Conservation (phyloP, 2,329 filamentous ascomycete species). For the Cladosporium sp. region DNA sequence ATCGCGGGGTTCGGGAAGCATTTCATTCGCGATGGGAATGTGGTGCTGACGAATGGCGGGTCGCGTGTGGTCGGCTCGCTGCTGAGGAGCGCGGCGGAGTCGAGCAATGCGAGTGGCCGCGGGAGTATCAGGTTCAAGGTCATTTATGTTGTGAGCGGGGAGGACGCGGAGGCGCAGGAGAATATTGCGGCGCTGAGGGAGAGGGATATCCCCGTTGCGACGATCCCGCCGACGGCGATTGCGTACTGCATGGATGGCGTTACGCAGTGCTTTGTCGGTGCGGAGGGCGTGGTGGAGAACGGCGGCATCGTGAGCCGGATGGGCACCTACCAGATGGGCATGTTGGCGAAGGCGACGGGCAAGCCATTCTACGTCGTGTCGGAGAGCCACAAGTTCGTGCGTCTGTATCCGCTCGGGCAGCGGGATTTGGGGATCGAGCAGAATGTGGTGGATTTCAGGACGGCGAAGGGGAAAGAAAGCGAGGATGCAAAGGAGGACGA, state of each 20-base stretch:
- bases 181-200: conserved; percentile 66
- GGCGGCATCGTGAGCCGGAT: conserved; percentile 86
- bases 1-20: conserved; percentile 74
- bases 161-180: conserved; percentile 57
- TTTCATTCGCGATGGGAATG: conserved; percentile 71
- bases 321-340: conserved; percentile 79
- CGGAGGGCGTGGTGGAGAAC: conserved; percentile 87
- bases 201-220: conserved; percentile 74
- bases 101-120: conserved; percentile 41
- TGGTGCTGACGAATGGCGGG: conserved; percentile 85
- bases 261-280: conserved; percentile 59
- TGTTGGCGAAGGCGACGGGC: conserved; percentile 65
- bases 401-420: conserved; percentile 76
- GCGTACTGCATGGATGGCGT: conserved; percentile 74
- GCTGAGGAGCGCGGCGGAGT: conserved; percentile 65
- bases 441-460: conserved; percentile 66
- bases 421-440: conserved; percentile 76
- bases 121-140: conserved; percentile 69
- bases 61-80: conserved; percentile 76
- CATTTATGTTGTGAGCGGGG: conserved; percentile 55
- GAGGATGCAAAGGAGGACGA: conserved; percentile 18
- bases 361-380: conserved; percentile 85
- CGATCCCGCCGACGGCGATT: conserved; percentile 67
- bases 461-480: conserved; percentile 33
- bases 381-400: conserved; percentile 95